These are phyloP conservation scores for Pseudevernia furfuracea DNA, from an alignment of 495 filamentous ascomycete species.

Conservation along the genomic window DNA sequence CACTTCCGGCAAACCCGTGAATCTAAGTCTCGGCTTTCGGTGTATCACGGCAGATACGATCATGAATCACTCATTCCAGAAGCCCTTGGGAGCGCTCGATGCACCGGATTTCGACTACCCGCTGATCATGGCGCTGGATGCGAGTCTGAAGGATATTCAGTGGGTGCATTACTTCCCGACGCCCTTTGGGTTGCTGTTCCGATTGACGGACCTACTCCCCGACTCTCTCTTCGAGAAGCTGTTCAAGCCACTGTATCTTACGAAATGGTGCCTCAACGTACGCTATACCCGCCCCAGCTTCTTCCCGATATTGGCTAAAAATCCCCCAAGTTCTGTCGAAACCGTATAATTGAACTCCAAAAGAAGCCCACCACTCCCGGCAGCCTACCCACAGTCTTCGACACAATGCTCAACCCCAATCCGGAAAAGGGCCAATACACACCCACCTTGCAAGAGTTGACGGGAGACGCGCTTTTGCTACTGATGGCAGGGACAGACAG, in stretches of 20 bases:
- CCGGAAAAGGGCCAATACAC: not conserved
- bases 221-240: not conserved
- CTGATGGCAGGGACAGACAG: not conserved
- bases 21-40: constrained; percentile 1
- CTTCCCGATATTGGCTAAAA: not conserved
- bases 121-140: constrained; percentile 1
- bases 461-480: not conserved
- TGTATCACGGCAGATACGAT: constrained; percentile 7
- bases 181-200: not conserved
- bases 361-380: not conserved
- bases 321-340: not conserved
- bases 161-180: not conserved
- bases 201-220: not conserved
- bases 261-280: not conserved
- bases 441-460: not conserved
- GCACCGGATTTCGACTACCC: constrained; percentile 3
- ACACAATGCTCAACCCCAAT: not conserved
- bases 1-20: not conserved
- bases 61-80: constrained; percentile 11
- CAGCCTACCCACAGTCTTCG: not conserved
- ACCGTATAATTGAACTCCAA: not conserved
- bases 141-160: not conserved
- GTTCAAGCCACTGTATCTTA: not conserved
- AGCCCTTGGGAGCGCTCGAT: constrained; percentile 8
- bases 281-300: not conserved